Conservation (phyloP, 768 basidiomycete species). For the Boletus reticulatus region DNA sequence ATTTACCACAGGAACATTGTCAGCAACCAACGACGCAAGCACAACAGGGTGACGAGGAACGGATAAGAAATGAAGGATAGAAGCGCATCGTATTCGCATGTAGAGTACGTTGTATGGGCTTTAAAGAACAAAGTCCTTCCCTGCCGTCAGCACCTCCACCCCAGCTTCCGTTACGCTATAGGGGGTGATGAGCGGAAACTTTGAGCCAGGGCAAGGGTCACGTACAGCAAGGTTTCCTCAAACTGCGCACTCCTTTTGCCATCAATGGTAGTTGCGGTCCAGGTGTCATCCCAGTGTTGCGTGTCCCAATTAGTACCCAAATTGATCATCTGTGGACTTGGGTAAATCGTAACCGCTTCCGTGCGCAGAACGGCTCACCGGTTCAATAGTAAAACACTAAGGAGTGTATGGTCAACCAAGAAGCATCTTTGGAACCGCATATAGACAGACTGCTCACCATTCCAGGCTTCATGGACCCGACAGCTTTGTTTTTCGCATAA, state of each 20-base stretch:
- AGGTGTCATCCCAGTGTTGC: conserved; percentile 90
- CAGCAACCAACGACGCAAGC: conserved; percentile 24
- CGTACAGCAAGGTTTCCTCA: conserved; percentile 94
- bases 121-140: conserved; percentile 31
- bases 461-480: conserved; percentile 91
- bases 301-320: conserved; percentile 74
- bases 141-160: conserved; percentile 81
- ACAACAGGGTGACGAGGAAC: conserved; percentile 23
- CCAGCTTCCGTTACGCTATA: conserved; percentile 87
- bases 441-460: conserved; percentile 55
- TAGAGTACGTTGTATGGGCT: conserved; percentile 17
- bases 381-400: conserved; percentile 75
- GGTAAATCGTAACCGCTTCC: conserved; percentile 3
- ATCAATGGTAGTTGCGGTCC: conserved; percentile 93
- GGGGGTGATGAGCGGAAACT: conserved; percentile 15
- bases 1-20: conserved; percentile 29
- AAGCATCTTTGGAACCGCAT: background rate
- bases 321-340: conserved; percentile 79
- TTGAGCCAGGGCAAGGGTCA: conserved; percentile 17
- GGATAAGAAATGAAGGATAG: conserved; percentile 28
- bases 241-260: conserved; percentile 94
- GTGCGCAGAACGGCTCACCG: conserved; percentile 41
- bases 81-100: conserved; percentile 26
- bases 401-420: conserved; percentile 6
- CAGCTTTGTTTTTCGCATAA: conserved; percentile 91